Evolutionary conservation across 2,329 filamentous ascomycete species (phyloP), one percentile per base, ranked within the genome.

Genomic region (Pestalotiopsis sp.): DNA sequence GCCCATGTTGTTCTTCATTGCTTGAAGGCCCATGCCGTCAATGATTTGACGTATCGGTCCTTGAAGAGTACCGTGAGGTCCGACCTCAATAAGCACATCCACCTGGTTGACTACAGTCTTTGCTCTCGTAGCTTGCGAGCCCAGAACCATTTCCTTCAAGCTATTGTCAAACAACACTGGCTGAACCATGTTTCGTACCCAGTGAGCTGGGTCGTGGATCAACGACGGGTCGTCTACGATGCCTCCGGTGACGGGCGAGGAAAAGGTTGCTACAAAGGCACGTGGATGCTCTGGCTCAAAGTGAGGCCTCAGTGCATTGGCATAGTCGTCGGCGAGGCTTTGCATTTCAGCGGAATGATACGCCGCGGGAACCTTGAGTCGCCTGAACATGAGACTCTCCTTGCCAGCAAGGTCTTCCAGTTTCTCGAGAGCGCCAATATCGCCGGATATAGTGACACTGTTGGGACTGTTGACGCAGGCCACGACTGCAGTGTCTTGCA

Each of bases 381-480:
- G 68, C 3, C 74, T 52, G 14, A 55, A 63, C 56, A 68, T 52
- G 22, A 68, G 39, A 14, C 62, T 62, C 26, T 75, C 69, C 22
- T 73, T 67, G 22, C 48, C 39, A 22, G 65, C 63, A 13, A 79
- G 71, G 24, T 79, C 76, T 69, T 78, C 80, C 1, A 86, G 73
- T 1, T 75, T 75, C 71, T 81, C 77, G 22, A 82, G 66, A 0
- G 80, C 80, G 20, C 79, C 80, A 7, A 82, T 81, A 5, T 84
- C 81, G 6, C 84, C 83, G n/a, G 83, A 83, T 58, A 84, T 82
- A 7, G 85, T 78, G 20, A 83, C 82, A 69, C 86, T 83, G 20
- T 81, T 75, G 3, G 75, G 68, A 3, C 85, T 81, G 60, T 81
- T 78, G 3, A 82, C 80, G 59, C 78, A 79, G 24, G 77, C 72